Conservation (phyloP, 768 basidiomycete species). For the Naganishia kalamii region DNA sequence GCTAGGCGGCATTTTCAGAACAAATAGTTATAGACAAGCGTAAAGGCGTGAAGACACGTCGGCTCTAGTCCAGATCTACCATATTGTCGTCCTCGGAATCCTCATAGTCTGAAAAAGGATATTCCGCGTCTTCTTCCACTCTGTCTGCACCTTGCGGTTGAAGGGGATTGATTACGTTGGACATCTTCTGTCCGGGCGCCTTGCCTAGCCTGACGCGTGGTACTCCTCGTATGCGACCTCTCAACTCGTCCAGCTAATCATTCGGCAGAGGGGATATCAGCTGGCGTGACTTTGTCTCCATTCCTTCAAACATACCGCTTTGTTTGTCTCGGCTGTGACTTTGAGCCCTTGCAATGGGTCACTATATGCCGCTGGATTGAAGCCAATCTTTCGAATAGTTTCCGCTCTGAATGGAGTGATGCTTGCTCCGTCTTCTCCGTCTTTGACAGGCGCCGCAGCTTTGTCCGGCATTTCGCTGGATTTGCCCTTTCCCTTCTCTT, state of each 20-base stretch:
- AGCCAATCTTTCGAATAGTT: constrained; percentile 39
- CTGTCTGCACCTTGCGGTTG: neutral
- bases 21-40: no score
- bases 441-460: constrained; percentile 30
- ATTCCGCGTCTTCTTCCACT: neutral
- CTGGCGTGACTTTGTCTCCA: neutral
- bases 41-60: no score
- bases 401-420: constrained; percentile 27
- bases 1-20: neutral
- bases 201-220: constrained; percentile 1
- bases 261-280: neutral
- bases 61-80: constrained; percentile 1
- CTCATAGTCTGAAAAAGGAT: neutral
- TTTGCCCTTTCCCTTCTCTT: constrained; percentile 58
- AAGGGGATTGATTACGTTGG: constrained; percentile 13
- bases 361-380: constrained; percentile 33
- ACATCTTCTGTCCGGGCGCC: constrained; percentile 10
- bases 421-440: constrained; percentile 21
- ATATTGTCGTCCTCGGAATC: constrained; percentile 15
- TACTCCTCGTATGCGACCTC: constrained; percentile 4
- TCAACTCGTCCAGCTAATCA: constrained; percentile 14
- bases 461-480: constrained; percentile 54
- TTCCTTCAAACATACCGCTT: no score
- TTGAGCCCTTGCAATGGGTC: constrained; percentile 7
- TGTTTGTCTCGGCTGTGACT: constrained; percentile 23